These are phyloP conservation scores for Pholiota conissans DNA, from an alignment of 768 basidiomycete genomes.

Conservation along the genomic window DNA sequence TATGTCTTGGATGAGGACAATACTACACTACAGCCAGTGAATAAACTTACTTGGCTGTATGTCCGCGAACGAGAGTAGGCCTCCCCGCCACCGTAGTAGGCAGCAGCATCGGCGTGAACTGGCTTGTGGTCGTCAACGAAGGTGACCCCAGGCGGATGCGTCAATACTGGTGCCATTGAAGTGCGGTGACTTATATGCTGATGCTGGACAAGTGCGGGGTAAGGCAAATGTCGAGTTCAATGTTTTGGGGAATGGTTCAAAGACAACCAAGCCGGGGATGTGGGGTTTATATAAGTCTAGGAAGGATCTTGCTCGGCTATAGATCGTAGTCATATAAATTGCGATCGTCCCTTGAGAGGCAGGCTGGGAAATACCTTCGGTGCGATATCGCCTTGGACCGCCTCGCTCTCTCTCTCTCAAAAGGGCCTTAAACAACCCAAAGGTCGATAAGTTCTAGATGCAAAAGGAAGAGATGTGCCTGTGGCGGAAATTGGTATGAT, in stretches of 20 bases:
- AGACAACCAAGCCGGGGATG: conserved; percentile 11
- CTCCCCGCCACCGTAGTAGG: conserved; percentile 83
- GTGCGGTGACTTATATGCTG: not conserved
- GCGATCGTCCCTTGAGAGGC: conserved; percentile 5
- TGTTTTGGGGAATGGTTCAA: conserved; percentile 11
- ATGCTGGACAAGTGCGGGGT: conserved; percentile 9
- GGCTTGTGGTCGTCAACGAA: conserved; percentile 64
- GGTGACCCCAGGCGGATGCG: conserved; percentile 62
- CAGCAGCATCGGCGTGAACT: conserved; percentile 67
- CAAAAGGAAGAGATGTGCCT: no score
- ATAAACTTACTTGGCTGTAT: conserved; percentile 73
- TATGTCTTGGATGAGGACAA: conserved; percentile 25
- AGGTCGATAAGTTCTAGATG: not conserved
- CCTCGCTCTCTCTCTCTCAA: not conserved
- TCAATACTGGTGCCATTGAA: conserved; percentile 63
- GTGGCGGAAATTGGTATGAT: no score
- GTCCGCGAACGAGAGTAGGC: conserved; percentile 81
- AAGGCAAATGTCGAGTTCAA: not conserved
- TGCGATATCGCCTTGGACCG: not conserved
- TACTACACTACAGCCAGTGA: not conserved
- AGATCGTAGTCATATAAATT: conserved; percentile 11
- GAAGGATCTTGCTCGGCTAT: conserved; percentile 17
- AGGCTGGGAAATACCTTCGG: conserved; percentile 1
- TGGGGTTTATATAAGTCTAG: conserved; percentile 15
- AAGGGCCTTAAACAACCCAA: not conserved